Evolutionary conservation across 2,329 filamentous ascomycete genomes (phyloP).

Genomic region (Sarocladium strictum): DNA sequence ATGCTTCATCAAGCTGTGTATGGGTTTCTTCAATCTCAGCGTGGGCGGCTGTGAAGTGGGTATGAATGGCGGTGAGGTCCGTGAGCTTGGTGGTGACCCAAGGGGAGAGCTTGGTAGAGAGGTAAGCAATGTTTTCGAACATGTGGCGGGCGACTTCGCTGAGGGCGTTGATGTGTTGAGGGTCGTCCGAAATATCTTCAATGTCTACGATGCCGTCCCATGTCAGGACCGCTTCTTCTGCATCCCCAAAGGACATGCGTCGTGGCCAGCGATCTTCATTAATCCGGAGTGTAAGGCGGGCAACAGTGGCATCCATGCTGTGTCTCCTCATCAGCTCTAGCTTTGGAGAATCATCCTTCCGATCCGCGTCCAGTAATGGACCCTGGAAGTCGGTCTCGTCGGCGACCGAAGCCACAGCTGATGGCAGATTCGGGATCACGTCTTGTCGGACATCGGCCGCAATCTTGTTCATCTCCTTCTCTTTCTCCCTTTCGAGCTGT

Average conservation of each 20-base stretch:
- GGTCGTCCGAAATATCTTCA: slow-evolving; percentile 22
- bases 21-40: slow-evolving; percentile 63
- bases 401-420: slow-evolving; percentile 52
- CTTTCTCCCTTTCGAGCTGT: slow-evolving; percentile 16
- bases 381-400: slow-evolving; percentile 55
- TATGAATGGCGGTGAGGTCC: slow-evolving; percentile 53
- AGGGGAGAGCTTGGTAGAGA: slow-evolving; percentile 48
- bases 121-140: slow-evolving; percentile 42
- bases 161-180: slow-evolving; percentile 25
- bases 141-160: slow-evolving; percentile 52
- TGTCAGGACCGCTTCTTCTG: slow-evolving; percentile 65
- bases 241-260: slow-evolving; percentile 68
- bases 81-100: slow-evolving; percentile 58
- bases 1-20: slow-evolving; percentile 63
- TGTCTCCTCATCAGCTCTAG: slow-evolving; percentile 56
- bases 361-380: slow-evolving; percentile 42
- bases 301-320: slow-evolving; percentile 39
- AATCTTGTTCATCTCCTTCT: slow-evolving; percentile 20
- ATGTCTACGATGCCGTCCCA: slow-evolving; percentile 54
- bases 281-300: slow-evolving; percentile 23
- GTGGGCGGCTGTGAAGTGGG: slow-evolving; percentile 55
- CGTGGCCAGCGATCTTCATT: slow-evolving; percentile 63
- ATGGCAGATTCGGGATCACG: slow-evolving; percentile 37
- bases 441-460: slow-evolving; percentile 38
- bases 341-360: slow-evolving; percentile 35